Conservation (phyloP, 345 rosid genomes). For the Moricandia arvensis region DNA sequence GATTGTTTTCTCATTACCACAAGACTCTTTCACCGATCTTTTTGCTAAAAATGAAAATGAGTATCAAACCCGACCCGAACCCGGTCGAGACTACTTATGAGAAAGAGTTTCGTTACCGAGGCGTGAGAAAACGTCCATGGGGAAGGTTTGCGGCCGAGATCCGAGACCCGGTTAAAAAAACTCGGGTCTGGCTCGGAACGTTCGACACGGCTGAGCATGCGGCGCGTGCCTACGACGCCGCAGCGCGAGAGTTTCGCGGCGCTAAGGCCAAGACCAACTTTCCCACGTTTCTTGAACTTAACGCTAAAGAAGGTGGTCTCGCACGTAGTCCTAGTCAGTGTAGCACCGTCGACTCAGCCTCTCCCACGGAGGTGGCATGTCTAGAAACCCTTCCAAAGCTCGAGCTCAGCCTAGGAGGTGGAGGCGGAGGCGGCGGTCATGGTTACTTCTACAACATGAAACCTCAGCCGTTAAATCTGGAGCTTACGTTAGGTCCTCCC, state of each 20-base stretch:
- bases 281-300: slow-evolving; percentile 40
- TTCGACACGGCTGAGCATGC: slow-evolving; percentile 86
- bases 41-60: not conserved
- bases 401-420: slow-evolving; percentile 50
- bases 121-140: slow-evolving; percentile 94
- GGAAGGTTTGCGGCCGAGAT: slow-evolving; percentile 96
- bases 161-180: slow-evolving; percentile 79
- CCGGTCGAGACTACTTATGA: slow-evolving; percentile 7
- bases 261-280: slow-evolving; percentile 83
- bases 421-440: slow-evolving; percentile 33
- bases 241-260: slow-evolving; percentile 82
- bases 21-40: slow-evolving; percentile 23
- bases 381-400: slow-evolving; percentile 45
- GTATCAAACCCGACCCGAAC: slow-evolving; percentile 9
- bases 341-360: slow-evolving; percentile 63
- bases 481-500: slow-evolving; percentile 69
- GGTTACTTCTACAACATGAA: slow-evolving; percentile 37
- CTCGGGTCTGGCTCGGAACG: slow-evolving; percentile 94
- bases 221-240: slow-evolving; percentile 82
- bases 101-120: slow-evolving; percentile 68
- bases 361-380: slow-evolving; percentile 36
- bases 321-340: slow-evolving; percentile 67
- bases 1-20: no score
- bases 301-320: not conserved
- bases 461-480: slow-evolving; percentile 41